Base-by-base conservation (phyloP, 495 filamentous ascomycete species). In the Zalerion maritima region DNA sequence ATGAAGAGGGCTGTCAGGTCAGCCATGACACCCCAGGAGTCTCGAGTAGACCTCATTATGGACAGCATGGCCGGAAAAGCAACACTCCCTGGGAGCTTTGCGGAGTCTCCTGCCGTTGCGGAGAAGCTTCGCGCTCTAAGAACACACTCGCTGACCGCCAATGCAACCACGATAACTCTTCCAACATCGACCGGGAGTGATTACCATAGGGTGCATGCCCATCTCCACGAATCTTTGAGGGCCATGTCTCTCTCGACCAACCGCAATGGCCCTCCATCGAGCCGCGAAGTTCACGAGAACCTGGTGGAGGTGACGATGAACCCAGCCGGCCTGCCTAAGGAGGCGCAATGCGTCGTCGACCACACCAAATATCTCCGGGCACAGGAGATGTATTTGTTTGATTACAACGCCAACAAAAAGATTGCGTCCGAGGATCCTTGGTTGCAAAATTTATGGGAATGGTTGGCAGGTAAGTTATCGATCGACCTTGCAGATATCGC, bases 331-430 rank as follows among this genome's bases (percentile, higher is more conserved):
- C 46, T 57, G 4, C 46, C 58, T 3, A 49, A 42, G 24, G 35
- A 50, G 32, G 57, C 52, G 14, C 54, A 59, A 7, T 41, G 38
- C 6, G 31, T 57, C 1, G 22, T 64, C 1, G 59, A 65, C 19
- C 58, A 66, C 29, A 34, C 37, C 5, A 63, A 60, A 51, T 48
- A 63, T 4, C 40, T 60, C 35, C 62, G 67, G 13, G 54, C 79
- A 32, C 64, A 64, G 33, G 74, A 79, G 45, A 78, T 80, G 1
- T 94, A 94, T 45, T 56, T 81, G 1, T 84, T 92, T 40, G 66
- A 93, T 45, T 78, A 65, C 35, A 41, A 49, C 7, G 67, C 57
- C 17, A 94, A 93, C 41, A 65, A 64, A 34, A 42, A 64, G 5
- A 70, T 93, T 14, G 52, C 79, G 1, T 50, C 60, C 1, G 75